Base-by-base conservation (phyloP, 371 early-diverging fungal genomes). In the Zancudomyces culisetae region DNA sequence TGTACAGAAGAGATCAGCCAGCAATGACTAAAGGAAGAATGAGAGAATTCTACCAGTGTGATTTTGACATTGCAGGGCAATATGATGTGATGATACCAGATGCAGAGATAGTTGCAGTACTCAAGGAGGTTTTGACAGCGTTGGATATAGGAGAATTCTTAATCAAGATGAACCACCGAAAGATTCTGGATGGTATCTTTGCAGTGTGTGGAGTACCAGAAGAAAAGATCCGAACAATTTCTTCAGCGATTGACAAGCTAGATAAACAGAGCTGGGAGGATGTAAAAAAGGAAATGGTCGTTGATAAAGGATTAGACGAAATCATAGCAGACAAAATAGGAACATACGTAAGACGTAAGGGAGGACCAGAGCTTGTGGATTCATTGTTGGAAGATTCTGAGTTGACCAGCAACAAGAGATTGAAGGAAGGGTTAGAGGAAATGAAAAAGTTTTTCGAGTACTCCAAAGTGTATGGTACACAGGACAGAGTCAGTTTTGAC, bases 31-130 rank as follows among this genome's bases (percentile, higher is more conserved):
- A 91, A 68, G 99, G 99, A 10, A 81, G 99, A 41, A 87, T 96
- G 84, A 77, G 99, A 62, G 99, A 99, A 72, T 99, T 99, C 63
- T 87, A 79, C 66, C 99, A 99, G 73, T 97, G 98, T 65, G 99
- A 99, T 78, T 98, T 93, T 59, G 99, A 99, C 69, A 87, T 99
- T 73, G 98, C 97, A 23, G 99, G 99, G 18, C 69, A 73, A 10
- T 91, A 90, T 60, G 90, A 92, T 45, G 61, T 85, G 1, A 98
- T 98, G 97, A 76, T 97, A 41, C 89, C 97, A 10, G 99, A 99
- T 67, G 83, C 95, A 29, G 99, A 98, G 66, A 78, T 85, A 27
- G 62, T 99, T 41, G 71, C 79, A n/a, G 77, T 95, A 19, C 72
- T 87, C 52, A 73, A 75, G 39, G 95, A 95, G 62, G 77, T 92